Evolutionary conservation across 352 stramenopile species (phyloP).

Genomic region (Phytophthora colocasiae): DNA sequence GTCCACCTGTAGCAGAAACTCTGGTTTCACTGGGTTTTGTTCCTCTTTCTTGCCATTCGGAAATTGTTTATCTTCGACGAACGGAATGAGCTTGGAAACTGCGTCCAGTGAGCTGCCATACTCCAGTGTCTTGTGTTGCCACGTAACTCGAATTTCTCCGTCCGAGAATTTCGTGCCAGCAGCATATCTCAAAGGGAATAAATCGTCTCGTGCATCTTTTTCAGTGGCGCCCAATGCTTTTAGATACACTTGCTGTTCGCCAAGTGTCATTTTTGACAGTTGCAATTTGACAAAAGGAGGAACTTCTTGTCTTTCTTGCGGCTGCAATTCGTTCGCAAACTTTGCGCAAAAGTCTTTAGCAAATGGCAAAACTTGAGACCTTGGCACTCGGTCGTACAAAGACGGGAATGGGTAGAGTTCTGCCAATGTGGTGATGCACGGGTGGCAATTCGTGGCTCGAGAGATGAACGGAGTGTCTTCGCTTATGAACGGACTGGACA

Average conservation of each 20-base stretch:
- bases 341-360: slow-evolving; percentile 41
- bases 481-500: slow-evolving; percentile 62
- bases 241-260: slow-evolving; percentile 50
- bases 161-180: slow-evolving; percentile 83
- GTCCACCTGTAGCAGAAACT: slow-evolving; percentile 84
- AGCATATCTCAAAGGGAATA: slow-evolving; percentile 86
- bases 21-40: slow-evolving; percentile 22
- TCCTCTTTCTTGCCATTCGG: neutral
- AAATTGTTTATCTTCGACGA: slow-evolving; percentile 51
- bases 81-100: slow-evolving; percentile 67
- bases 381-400: slow-evolving; percentile 70
- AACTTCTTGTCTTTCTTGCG: slow-evolving; percentile 2
- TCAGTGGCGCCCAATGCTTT: slow-evolving; percentile 43
- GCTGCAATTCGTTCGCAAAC: slow-evolving; percentile 7
- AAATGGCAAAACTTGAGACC: slow-evolving; percentile 57
- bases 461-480: slow-evolving; percentile 69
- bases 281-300: slow-evolving; percentile 44
- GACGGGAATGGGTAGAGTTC: slow-evolving; percentile 89
- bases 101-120: slow-evolving; percentile 69
- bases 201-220: slow-evolving; percentile 54
- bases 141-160: slow-evolving; percentile 48
- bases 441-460: slow-evolving; percentile 60
- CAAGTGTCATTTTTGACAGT: slow-evolving; percentile 27
- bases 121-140: slow-evolving; percentile 74
- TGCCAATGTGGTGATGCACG: slow-evolving; percentile 62